These are phyloP conservation scores for Fusarium sp. DNA, from an alignment of 2,329 filamentous ascomycete genomes.

Conservation along the genomic window DNA sequence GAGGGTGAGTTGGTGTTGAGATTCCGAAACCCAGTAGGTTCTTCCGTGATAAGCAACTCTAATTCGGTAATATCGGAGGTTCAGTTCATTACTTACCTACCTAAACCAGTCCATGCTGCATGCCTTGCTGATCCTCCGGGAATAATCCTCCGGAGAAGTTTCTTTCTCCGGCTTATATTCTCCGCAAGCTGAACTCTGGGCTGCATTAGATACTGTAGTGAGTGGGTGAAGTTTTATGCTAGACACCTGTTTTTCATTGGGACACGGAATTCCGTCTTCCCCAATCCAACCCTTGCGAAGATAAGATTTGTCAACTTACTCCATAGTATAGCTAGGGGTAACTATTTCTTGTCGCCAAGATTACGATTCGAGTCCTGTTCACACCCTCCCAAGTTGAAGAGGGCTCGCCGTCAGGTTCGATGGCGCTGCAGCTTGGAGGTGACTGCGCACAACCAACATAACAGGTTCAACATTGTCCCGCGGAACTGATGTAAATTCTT, in stretches of 20 bases:
- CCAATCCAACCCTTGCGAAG: rapidly evolving
- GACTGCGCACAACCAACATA: too few species aligned
- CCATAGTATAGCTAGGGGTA: rapidly evolving
- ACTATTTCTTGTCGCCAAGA: rapidly evolving
- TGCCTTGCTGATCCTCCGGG: not conserved
- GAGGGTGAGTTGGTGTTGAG: not conserved
- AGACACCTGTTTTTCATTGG: not conserved
- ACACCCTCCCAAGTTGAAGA: rapidly evolving
- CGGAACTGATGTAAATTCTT: too few species aligned
- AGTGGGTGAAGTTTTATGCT: not conserved
- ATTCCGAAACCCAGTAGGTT: not conserved
- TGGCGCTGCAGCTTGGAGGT: not conserved
- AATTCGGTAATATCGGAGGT: not conserved
- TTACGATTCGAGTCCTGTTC: rapidly evolving
- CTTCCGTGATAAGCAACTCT: not conserved
- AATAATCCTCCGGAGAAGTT: not conserved
- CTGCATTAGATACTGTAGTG: not conserved
- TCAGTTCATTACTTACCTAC: not conserved
- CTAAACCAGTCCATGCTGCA: not conserved
- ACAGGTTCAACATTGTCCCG: too few species aligned
- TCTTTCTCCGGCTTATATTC: not conserved
- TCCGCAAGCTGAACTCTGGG: not conserved
- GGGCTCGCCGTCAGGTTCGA: rapidly evolving
- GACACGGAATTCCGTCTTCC: not conserved
- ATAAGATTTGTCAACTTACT: too few species aligned